Evolutionary conservation across 2,329 filamentous ascomycete species (phyloP).

Genomic region (Ophiostoma ips): DNA sequence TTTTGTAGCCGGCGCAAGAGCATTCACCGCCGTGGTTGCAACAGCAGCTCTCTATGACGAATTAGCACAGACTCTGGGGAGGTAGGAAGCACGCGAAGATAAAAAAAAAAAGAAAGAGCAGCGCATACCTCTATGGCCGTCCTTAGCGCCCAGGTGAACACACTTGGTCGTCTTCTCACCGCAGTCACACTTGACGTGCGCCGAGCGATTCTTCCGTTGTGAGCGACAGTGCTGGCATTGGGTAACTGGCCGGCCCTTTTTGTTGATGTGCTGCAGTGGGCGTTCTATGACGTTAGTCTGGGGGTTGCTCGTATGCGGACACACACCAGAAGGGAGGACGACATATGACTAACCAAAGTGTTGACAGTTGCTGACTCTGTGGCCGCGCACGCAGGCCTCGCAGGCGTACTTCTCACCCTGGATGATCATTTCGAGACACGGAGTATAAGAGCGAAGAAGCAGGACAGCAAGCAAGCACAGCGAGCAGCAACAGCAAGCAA

Average conservation of each 20-base stretch:
- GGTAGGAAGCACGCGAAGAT: background rate
- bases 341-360: slow-evolving; percentile 62
- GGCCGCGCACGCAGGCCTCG: slow-evolving; percentile 93
- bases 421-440: slow-evolving; percentile 50
- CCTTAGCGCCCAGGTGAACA: slow-evolving; percentile 41
- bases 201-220: slow-evolving; percentile 88
- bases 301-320: background rate
- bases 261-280: slow-evolving; percentile 85
- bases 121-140: slow-evolving; percentile 45
- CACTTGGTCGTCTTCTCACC: slow-evolving; percentile 76
- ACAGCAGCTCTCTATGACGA: slow-evolving; percentile 46
- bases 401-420: slow-evolving; percentile 97
- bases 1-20: slow-evolving; percentile 46
- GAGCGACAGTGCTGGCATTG: slow-evolving; percentile 96
- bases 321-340: background rate
- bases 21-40: slow-evolving; percentile 57
- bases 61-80: background rate
- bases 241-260: slow-evolving; percentile 92
- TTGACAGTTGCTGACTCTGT: slow-evolving; percentile 97
- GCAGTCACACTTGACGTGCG: slow-evolving; percentile 94
- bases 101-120: background rate
- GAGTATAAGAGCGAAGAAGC: background rate
- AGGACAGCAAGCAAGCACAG: background rate
- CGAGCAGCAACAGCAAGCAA: background rate
- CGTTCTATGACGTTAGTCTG: slow-evolving; percentile 46